Evolutionary conservation across 371 early-diverging fungal species (phyloP).

Genomic region (Fennellomyces sp.): DNA sequence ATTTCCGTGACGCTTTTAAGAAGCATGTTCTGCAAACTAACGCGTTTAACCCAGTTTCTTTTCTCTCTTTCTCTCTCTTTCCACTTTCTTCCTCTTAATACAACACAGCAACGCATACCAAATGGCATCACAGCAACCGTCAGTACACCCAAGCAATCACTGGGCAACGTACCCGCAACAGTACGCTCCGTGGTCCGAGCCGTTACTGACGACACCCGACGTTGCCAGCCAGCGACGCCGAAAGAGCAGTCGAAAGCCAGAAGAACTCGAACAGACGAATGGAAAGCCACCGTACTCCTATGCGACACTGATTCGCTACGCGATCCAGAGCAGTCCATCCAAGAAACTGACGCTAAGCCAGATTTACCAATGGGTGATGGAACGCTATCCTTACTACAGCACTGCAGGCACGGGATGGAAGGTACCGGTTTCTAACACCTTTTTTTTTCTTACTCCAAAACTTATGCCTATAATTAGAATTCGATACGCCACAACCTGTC

Average conservation of each 20-base stretch:
- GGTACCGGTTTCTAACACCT: conserved; percentile 38
- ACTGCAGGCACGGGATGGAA: conserved; percentile 79
- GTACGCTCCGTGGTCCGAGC: no score
- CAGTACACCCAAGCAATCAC: neutral
- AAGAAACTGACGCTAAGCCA: conserved; percentile 80
- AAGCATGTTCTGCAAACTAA: neutral
- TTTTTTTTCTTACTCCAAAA: conserved; percentile 5
- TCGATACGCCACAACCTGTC: conserved; percentile 98
- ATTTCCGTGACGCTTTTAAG: neutral
- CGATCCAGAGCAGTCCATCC: conserved; percentile 72
- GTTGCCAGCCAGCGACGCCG: no score
- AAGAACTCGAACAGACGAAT: neutral
- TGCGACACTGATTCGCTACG: conserved; percentile 84
- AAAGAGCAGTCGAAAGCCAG: neutral
- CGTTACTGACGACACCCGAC: no score
- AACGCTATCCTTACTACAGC: conserved; percentile 74
- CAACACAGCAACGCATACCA: neutral
- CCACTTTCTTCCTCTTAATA: neutral
- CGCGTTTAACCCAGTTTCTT: neutral
- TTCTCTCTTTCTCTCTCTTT: neutral
- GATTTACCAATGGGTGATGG: conserved; percentile 86
- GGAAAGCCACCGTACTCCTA: conserved; percentile 85
- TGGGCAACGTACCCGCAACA: no score
- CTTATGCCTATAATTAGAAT: conserved; percentile 63
- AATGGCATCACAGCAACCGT: neutral